Evolutionary conservation across 495 filamentous ascomycete species (phyloP).

Genomic region (Xylaria bambusicola): DNA sequence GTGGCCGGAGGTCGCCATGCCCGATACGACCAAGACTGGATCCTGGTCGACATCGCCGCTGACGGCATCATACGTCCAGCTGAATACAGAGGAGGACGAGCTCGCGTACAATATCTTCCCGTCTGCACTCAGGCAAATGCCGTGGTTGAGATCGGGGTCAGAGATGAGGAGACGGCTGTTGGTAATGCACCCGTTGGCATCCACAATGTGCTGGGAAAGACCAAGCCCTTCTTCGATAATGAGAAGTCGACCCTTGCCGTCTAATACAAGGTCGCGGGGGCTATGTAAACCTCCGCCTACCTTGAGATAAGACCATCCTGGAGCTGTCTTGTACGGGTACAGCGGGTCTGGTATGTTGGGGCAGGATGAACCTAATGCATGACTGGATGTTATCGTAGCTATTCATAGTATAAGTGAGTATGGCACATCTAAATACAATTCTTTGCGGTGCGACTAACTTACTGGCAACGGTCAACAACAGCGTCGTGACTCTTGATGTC

Average conservation of each 20-base stretch:
- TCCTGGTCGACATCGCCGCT: conserved; percentile 42
- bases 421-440: background rate
- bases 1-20: conserved; percentile 63
- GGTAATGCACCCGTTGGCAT: conserved; percentile 43
- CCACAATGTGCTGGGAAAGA: conserved; percentile 54
- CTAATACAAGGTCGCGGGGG: conserved; percentile 64
- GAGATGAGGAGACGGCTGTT: conserved; percentile 15
- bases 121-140: conserved; percentile 63
- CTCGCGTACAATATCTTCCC: conserved; percentile 68
- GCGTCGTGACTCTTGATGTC: background rate
- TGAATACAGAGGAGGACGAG: conserved; percentile 53
- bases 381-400: conserved; percentile 8
- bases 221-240: conserved; percentile 59
- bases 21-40: conserved; percentile 51
- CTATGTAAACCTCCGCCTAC: conserved; percentile 52
- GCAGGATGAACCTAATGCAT: conserved; percentile 25
- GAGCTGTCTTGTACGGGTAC: conserved; percentile 50
- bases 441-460: no score
- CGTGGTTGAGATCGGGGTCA: conserved; percentile 51
- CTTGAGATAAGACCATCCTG: conserved; percentile 59
- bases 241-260: conserved; percentile 59
- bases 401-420: background rate
- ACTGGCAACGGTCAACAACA: background rate
- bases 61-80: conserved; percentile 61
- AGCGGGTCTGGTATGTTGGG: conserved; percentile 28